A percentile compares a stretch with the other conserved stretches of the same genome.
Conservation (phyloP, 257 asterid species). For the Nicotiana noctiflora region DNA sequence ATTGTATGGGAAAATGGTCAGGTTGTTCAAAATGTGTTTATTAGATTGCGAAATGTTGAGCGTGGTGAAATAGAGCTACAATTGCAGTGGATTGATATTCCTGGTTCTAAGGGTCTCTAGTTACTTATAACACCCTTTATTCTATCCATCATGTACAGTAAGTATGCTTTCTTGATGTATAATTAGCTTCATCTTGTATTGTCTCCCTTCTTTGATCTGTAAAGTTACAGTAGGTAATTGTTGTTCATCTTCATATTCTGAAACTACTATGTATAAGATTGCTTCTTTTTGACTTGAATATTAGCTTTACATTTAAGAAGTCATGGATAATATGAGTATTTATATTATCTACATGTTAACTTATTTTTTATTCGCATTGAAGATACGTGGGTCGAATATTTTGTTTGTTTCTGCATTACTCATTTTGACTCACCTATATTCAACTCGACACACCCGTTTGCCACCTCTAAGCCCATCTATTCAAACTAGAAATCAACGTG, state of each 20-base stretch:
- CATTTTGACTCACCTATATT: too few relatives aligned
- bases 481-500: too few relatives aligned
- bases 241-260: not conserved
- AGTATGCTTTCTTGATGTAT: not conserved
- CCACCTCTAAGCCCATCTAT: too few relatives aligned
- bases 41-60: constrained; percentile 62
- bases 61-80: constrained; percentile 60
- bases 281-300: not conserved
- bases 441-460: too few relatives aligned
- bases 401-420: too few relatives aligned
- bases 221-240: not conserved
- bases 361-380: too few relatives aligned
- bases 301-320: too few relatives aligned
- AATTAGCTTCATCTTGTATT: not conserved
- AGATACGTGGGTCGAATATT: too few relatives aligned
- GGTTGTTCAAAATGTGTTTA: constrained; percentile 39
- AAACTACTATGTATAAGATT: not conserved
- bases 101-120: constrained; percentile 34
- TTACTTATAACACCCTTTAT: not conserved
- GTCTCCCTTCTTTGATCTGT: not conserved
- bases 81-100: constrained; percentile 59
- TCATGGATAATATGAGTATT: too few relatives aligned
- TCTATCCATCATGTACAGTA: not conserved
- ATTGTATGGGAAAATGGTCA: constrained; percentile 41
- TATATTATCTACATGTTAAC: too few relatives aligned